Conservation (phyloP, 1,284 basidiomycete genomes). For the Naganishia cerealis region DNA sequence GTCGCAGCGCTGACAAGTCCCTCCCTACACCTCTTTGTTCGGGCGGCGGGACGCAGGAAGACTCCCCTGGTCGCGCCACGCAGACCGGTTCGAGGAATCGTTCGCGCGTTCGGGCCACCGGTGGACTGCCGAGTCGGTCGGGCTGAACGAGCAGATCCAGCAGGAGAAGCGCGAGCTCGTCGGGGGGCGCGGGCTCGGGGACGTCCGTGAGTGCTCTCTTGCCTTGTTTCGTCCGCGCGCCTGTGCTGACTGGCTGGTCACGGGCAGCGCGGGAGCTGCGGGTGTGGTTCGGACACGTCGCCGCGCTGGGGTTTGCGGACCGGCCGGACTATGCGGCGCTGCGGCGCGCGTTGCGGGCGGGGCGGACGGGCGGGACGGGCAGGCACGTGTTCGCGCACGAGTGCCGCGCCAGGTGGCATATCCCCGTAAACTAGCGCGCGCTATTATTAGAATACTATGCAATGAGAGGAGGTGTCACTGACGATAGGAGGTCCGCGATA, state of each 20-base stretch:
- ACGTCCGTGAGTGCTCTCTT: constrained; percentile 11
- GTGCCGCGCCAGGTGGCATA: no score
- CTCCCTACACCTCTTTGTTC: background rate
- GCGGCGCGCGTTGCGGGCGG: constrained; percentile 10
- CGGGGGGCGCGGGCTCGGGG: constrained; percentile 7
- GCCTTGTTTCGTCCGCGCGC: background rate
- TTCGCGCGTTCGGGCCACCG: constrained; percentile 33
- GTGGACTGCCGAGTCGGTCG: constrained; percentile 31
- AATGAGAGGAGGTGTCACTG: no score
- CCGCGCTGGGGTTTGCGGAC: constrained; percentile 13
- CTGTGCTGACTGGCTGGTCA: no score
- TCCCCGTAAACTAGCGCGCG: no score
- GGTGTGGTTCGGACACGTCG: constrained; percentile 17
- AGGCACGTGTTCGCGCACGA: no score
- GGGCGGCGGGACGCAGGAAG: background rate
- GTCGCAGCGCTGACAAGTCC: background rate
- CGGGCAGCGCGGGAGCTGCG: constrained; percentile 12
- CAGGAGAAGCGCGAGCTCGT: constrained; percentile 27
- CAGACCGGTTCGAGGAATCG: constrained; percentile 30
- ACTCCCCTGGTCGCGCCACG: constrained; percentile 33
- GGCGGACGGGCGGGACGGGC: no score
- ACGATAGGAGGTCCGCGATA: no score
- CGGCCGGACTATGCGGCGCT: constrained; percentile 23
- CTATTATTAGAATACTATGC: no score
- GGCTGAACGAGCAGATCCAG: constrained; percentile 30